A percentile compares a stretch with the other conserved stretches of the same genome.
phyloP scores from a whole-genome alignment of 2,329 filamentous ascomycete genomes.

The Pezicula carpinea region DNA sequence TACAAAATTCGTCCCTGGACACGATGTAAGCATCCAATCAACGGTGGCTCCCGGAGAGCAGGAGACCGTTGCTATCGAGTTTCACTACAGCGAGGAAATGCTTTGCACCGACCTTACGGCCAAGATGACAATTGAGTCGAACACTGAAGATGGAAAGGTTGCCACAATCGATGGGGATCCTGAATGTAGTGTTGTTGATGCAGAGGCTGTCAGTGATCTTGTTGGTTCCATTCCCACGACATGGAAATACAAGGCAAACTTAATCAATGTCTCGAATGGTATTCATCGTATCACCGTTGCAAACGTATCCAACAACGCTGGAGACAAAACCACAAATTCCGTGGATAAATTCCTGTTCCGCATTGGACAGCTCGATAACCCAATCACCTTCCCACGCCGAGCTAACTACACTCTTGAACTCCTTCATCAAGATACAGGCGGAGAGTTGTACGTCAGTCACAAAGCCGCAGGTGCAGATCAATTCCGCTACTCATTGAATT shows the following conservation, averaged over 20 bases:
- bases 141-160: conserved; percentile 38
- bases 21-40: conserved; percentile 49
- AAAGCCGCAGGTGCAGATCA: conserved; percentile 55
- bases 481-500: conserved; percentile 31
- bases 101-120: conserved; percentile 48
- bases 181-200: conserved; percentile 36
- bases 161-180: conserved; percentile 38
- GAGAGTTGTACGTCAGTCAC: conserved; percentile 43
- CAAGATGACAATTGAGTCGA: conserved; percentile 47
- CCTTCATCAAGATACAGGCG: conserved; percentile 35
- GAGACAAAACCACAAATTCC: conserved; percentile 22
- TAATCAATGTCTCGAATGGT: conserved; percentile 38
- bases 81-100: conserved; percentile 58
- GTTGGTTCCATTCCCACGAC: conserved; percentile 47
- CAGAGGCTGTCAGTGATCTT: conserved; percentile 31
- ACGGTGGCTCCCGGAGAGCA: conserved; percentile 25
- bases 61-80: conserved; percentile 39
- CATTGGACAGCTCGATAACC: conserved; percentile 51
- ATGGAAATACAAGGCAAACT: conserved; percentile 47
- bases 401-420: conserved; percentile 55
- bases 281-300: conserved; percentile 29
- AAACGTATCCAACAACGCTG: conserved; percentile 37
- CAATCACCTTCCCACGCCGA: conserved; percentile 51
- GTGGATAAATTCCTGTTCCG: conserved; percentile 58
- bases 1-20: conserved; percentile 50